phyloP scores from a whole-genome alignment of 2,329 filamentous ascomycete genomes.

The Metarhizium rileyi region DNA sequence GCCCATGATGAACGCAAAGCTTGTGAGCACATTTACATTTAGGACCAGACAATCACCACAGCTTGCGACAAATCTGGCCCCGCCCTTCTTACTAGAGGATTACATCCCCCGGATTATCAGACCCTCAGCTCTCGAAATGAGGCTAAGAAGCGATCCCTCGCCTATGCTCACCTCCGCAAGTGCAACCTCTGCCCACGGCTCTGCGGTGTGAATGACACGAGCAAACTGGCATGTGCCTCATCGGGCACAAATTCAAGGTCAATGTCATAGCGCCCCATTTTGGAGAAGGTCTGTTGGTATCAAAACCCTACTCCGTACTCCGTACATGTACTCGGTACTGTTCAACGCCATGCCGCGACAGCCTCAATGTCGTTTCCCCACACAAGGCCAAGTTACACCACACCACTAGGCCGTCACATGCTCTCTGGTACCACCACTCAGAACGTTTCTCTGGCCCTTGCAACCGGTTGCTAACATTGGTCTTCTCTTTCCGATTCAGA shows the following conservation, averaged over 20 bases:
- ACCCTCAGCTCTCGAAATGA: slow-evolving; percentile 57
- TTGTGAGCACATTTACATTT: background rate
- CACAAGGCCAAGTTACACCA: background rate
- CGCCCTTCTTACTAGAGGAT: slow-evolving; percentile 61
- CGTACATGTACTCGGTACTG: no score
- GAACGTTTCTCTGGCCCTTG: background rate
- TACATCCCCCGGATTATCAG: slow-evolving; percentile 66
- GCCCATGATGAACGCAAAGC: background rate
- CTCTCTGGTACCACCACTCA: no score
- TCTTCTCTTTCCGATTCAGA: slow-evolving; percentile 31
- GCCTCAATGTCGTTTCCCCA: background rate
- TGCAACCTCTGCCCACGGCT: slow-evolving; percentile 74
- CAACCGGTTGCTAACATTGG: background rate
- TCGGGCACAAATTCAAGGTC: slow-evolving; percentile 67
- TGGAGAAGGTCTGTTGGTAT: slow-evolving; percentile 50
- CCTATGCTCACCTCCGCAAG: slow-evolving; percentile 65
- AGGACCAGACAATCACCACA: background rate
- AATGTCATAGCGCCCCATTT: slow-evolving; percentile 82
- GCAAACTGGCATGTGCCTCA: slow-evolving; percentile 67
- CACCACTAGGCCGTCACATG: background rate
- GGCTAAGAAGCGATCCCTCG: slow-evolving; percentile 61
- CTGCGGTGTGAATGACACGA: slow-evolving; percentile 75
- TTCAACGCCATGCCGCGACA: no score
- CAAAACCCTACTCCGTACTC: no score
- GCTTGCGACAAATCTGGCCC: slow-evolving; percentile 33